Percentiles rank a stretch among this genome's conserved stretches.
phyloP scores from a whole-genome alignment of 352 stramenopile species.

The Albugo laibachii region DNA sequence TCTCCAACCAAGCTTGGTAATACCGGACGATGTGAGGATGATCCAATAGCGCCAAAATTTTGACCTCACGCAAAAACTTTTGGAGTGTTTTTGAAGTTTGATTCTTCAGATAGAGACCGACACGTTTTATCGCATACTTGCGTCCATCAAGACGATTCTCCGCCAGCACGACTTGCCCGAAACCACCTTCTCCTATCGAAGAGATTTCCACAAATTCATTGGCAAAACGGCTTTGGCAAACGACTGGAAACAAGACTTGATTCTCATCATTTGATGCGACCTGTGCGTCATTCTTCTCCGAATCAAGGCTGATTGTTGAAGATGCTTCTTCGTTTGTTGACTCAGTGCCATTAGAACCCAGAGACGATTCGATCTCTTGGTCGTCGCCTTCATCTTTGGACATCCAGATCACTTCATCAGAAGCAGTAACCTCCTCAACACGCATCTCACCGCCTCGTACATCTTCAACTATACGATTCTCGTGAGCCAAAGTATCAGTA shows the following conservation, averaged over 20 bases:
- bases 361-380: background rate
- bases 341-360: constrained; percentile 3
- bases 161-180: too few relatives aligned
- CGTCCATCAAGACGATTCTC: constrained; percentile 3
- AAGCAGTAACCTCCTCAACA: too few relatives aligned
- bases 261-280: constrained; percentile 12
- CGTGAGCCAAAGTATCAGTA: too few relatives aligned
- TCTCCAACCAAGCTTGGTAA: constrained; percentile 4
- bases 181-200: constrained; percentile 79
- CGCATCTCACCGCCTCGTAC: too few relatives aligned
- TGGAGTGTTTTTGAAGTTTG: too few relatives aligned
- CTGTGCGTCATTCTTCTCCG: background rate
- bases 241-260: constrained; percentile 64
- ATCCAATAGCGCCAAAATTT: constrained; percentile 17
- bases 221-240: constrained; percentile 64
- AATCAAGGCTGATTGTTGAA: background rate
- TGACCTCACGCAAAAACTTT: too few relatives aligned
- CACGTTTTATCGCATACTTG: background rate
- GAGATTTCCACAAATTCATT: constrained; percentile 74
- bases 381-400: constrained; percentile 1
- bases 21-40: too few relatives aligned
- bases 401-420: too few relatives aligned
- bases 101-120: constrained; percentile 6
- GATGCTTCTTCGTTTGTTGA: constrained; percentile 11
- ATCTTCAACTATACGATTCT: too few relatives aligned